Evolutionary conservation across 805 yeast species (phyloP).

Genomic region (Teunomyces pallodes): DNA sequence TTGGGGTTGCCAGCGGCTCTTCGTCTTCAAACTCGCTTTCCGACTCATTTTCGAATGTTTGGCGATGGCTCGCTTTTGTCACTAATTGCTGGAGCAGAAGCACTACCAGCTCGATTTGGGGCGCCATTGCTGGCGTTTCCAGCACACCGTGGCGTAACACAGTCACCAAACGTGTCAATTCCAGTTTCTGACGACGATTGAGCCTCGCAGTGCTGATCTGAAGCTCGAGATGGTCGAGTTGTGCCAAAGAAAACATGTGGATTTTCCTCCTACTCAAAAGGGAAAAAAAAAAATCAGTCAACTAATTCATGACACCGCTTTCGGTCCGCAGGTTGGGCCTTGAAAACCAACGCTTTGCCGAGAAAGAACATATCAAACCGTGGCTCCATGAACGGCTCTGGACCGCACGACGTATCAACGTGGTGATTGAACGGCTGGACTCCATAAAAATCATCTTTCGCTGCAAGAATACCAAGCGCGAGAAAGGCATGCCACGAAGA

Average conservation of each 20-base stretch:
- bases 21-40: constrained; percentile 16
- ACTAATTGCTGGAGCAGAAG: not conserved
- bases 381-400: constrained; percentile 52
- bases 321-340: constrained; percentile 17
- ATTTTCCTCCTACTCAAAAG: not conserved
- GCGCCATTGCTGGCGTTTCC: not conserved
- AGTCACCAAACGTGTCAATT: constrained; percentile 7
- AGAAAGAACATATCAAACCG: constrained; percentile 55
- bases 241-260: not conserved
- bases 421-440: constrained; percentile 64
- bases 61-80: not conserved
- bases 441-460: constrained; percentile 58
- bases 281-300: not conserved
- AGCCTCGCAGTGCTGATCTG: not conserved
- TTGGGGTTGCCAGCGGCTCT: not conserved
- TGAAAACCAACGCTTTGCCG: constrained; percentile 23
- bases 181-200: constrained; percentile 11
- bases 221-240: constrained; percentile 3
- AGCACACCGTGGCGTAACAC: not conserved
- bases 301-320: not conserved
- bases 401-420: constrained; percentile 47
- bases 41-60: not conserved
- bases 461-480: constrained; percentile 42
- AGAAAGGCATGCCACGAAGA: constrained; percentile 16
- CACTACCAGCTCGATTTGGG: constrained; percentile 6